Conservation (phyloP, 2,329 filamentous ascomycete species). For the Ascochyta viciae-villosae region DNA sequence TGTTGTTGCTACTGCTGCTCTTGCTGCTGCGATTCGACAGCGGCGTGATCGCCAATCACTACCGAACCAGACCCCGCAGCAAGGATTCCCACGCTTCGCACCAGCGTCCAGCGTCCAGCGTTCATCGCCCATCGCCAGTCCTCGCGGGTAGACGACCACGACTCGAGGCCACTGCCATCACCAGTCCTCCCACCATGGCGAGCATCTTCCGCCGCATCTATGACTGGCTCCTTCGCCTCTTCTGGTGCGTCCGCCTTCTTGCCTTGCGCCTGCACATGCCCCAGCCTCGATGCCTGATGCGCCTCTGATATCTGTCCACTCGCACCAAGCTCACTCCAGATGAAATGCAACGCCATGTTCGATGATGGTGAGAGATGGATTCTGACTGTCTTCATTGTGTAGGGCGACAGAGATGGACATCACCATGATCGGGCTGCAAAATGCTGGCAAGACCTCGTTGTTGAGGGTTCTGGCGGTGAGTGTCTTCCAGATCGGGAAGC, state of each 20-base stretch:
- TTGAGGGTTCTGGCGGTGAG: slow-evolving; percentile 94
- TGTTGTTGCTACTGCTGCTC: slow-evolving; percentile 15
- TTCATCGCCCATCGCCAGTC: slow-evolving; percentile 32
- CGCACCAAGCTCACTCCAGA: slow-evolving; percentile 19
- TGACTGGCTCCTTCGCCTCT: slow-evolving; percentile 96
- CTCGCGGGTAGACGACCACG: slow-evolving; percentile 31
- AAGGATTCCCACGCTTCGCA: slow-evolving; percentile 46
- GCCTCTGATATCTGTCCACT: slow-evolving; percentile 36
- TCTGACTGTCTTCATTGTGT: slow-evolving; percentile 31
- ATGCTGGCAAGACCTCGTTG: slow-evolving; percentile 96
- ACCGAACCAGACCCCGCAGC: slow-evolving; percentile 44
- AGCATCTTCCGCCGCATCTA: slow-evolving; percentile 93
- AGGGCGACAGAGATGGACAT: slow-evolving; percentile 99
- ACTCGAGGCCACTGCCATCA: slow-evolving; percentile 44
- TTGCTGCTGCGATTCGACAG: slow-evolving; percentile 30
- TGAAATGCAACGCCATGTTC: slow-evolving; percentile 28
- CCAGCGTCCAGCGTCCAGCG: slow-evolving; percentile 34
- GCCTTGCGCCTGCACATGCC: slow-evolving; percentile 18
- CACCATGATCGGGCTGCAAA: slow-evolving; percentile 97
- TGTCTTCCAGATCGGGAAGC: slow-evolving; percentile 45
- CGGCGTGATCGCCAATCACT: slow-evolving; percentile 39
- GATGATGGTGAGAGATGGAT: slow-evolving; percentile 20
- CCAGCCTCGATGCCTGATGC: slow-evolving; percentile 35
- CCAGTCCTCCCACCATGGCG: slow-evolving; percentile 67
- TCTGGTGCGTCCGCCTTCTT: slow-evolving; percentile 73